Percentiles rank a stretch among this genome's conserved stretches.
These are phyloP conservation scores for Pythium phragmitis DNA, from an alignment of 352 stramenopile species.

Conservation along the genomic window DNA sequence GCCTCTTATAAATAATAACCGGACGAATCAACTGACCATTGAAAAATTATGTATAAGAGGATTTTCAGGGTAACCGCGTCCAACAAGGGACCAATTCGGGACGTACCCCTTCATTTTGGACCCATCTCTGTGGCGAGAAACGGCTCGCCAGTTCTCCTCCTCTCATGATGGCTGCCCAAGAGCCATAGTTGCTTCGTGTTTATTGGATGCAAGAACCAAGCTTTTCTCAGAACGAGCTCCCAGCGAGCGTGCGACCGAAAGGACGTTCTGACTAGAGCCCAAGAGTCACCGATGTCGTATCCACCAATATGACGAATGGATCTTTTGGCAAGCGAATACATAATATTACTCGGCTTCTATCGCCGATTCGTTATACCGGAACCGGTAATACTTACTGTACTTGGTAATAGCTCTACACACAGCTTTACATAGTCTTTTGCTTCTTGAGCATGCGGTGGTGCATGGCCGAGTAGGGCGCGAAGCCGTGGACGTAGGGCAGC, in stretches of 20 bases:
- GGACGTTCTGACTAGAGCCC: too few relatives aligned
- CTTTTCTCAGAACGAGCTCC: too few relatives aligned
- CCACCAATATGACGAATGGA: background rate
- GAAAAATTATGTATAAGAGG: background rate
- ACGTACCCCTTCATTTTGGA: background rate
- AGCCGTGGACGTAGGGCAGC: background rate
- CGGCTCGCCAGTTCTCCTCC: background rate
- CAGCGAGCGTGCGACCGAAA: too few relatives aligned
- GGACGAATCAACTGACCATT: background rate
- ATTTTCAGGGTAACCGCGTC: background rate
- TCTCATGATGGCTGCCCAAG: background rate
- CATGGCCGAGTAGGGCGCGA: background rate
- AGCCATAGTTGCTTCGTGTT: background rate
- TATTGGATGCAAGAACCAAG: too few relatives aligned
- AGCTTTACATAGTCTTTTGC: slow-evolving; percentile 31
- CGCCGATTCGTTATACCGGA: background rate
- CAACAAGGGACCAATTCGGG: slow-evolving; percentile 1
- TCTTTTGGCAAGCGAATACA: background rate
- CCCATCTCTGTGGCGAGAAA: background rate
- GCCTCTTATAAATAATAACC: background rate
- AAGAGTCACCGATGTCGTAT: too few relatives aligned
- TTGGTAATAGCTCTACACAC: background rate
- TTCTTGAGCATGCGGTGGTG: slow-evolving; percentile 27
- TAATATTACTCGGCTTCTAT: slow-evolving; percentile 5
- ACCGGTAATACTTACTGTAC: too few relatives aligned